Evolutionary conservation across 2,329 filamentous ascomycete species (phyloP), one percentile per base, ranked within the genome.

Genomic region (Alternaria ethzedia): DNA sequence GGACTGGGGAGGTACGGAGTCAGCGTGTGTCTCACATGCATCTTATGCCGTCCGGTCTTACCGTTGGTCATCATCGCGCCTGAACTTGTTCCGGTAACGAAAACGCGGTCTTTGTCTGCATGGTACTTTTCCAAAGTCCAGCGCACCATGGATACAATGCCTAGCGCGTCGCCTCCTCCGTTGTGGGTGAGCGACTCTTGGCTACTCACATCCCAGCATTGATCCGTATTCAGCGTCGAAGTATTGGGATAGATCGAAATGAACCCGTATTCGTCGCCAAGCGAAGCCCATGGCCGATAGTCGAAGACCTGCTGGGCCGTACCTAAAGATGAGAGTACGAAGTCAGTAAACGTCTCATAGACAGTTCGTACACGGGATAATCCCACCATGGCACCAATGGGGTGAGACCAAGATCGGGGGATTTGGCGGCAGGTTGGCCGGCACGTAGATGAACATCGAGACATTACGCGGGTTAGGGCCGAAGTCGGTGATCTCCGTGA

Each of bases 121-220:
- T 61, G 46, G 36, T 78, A 78, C 49, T 76, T 74, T 26, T 74
- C 55, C 12, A 78, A 55, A 8, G 74, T 65, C 68, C 71, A 76
- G 4, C 66, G 69, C 1, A 78, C 76, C 73, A 78, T 74, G 4
- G 70, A 75, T 9, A 75, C 75, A 25, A 79, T 79, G 10, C 76
- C 74, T 5, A 74, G 64, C 3, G 76, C 73, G 60, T 79, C 76
- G 15, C 76, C 76, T 13, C 76, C 76, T 6, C 75, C 76, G 21
- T 78, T 63, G 51, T 79, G 76, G 3, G 71, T 77, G 9, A 79
- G 64, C 3, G 75, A 74, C 51, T 72, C 63, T 49, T 75, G 76
- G 63, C 73, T 76, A 49, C 73, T 76, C 12, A 78, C 76, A 44
- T 79, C 75, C 76, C 76, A 79, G 65, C 78, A 79, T 41, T 77